Percentiles rank a stretch among this genome's conserved stretches.
Evolutionary conservation across 352 stramenopile species (phyloP).

Genomic region (Globisporangium echinulatum): DNA sequence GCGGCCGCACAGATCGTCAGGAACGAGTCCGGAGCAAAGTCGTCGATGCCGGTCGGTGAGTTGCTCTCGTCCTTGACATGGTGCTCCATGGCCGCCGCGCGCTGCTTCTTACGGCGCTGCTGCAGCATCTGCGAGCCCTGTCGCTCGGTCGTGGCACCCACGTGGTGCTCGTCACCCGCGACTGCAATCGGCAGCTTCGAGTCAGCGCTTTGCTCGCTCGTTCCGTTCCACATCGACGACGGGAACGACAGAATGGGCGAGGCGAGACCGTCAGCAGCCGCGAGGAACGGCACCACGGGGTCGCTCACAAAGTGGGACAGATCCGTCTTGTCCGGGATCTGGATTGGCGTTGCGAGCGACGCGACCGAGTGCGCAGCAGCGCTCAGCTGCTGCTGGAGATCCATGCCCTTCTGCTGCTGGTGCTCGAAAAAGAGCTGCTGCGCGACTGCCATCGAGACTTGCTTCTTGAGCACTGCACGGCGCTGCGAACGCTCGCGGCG

Average conservation of each 20-base stretch:
- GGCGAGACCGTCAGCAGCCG: conserved; percentile 16
- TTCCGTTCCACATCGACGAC: conserved; percentile 4
- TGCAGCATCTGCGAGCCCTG: neutral
- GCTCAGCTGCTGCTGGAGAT: conserved; percentile 24
- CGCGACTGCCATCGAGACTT: conserved; percentile 71
- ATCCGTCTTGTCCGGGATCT: conserved; percentile 30
- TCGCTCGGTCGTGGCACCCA: conserved; percentile 2
- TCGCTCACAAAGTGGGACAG: conserved; percentile 7
- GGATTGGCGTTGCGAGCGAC: conserved; percentile 33
- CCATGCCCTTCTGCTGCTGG: conserved; percentile 68
- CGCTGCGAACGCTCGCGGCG: conserved; percentile 73
- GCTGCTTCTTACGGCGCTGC: conserved; percentile 9
- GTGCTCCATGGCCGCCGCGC: neutral
- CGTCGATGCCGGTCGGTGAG: conserved; percentile 50
- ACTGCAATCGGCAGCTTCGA: neutral
- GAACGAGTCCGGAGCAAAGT: conserved; percentile 55
- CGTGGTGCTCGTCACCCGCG: neutral
- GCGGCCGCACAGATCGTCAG: conserved; percentile 24
- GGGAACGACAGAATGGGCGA: conserved; percentile 28
- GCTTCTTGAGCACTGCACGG: conserved; percentile 72
- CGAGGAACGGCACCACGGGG: conserved; percentile 15
- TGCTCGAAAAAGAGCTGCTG: conserved; percentile 79
- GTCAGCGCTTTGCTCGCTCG: neutral
- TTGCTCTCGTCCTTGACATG: conserved; percentile 27
- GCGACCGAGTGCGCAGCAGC: conserved; percentile 1